A percentile compares a stretch with the other conserved stretches of the same genome.
Conservation (phyloP, 179 eudicot species). For the Nepenthes alata region DNA sequence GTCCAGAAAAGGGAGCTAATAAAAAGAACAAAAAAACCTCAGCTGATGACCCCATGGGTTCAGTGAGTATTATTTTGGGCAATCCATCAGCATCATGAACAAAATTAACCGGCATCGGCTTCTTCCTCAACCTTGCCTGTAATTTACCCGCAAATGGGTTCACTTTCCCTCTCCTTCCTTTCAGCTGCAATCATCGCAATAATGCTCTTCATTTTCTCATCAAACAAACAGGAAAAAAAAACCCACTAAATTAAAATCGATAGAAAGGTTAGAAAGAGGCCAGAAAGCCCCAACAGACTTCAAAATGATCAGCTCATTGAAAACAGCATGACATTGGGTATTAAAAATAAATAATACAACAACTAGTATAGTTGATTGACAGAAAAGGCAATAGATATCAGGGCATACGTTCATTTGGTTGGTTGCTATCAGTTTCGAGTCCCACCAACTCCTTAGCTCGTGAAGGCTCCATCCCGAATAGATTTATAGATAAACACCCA, state of each 20-base stretch:
- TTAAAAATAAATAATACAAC: background rate
- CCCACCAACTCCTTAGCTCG: constrained; percentile 1
- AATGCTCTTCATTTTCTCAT: too few species aligned
- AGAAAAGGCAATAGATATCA: background rate
- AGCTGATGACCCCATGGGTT: constrained; percentile 70
- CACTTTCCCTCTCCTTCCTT: constrained; percentile 19
- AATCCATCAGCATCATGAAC: constrained; percentile 45
- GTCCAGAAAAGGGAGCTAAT: background rate
- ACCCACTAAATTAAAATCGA: background rate
- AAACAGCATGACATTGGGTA: too few species aligned
- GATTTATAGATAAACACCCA: background rate
- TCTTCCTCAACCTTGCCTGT: constrained; percentile 16
- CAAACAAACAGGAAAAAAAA: background rate
- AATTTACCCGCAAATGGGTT: constrained; percentile 25
- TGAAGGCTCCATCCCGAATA: background rate
- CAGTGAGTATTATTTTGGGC: constrained; percentile 39
- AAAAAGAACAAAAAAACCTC: constrained; percentile 30
- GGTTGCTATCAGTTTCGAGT: background rate
- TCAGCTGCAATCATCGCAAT: constrained; percentile 22
- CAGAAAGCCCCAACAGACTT: too few species aligned
- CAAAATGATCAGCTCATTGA: background rate
- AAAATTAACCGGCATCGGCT: constrained; percentile 27
- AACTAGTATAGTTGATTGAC: background rate
- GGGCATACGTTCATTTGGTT: background rate
- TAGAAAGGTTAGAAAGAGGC: background rate